A percentile compares a stretch with the other conserved stretches of the same genome.
Evolutionary conservation across 768 basidiomycete genomes (phyloP).

Genomic region (Ramaria sp.): DNA sequence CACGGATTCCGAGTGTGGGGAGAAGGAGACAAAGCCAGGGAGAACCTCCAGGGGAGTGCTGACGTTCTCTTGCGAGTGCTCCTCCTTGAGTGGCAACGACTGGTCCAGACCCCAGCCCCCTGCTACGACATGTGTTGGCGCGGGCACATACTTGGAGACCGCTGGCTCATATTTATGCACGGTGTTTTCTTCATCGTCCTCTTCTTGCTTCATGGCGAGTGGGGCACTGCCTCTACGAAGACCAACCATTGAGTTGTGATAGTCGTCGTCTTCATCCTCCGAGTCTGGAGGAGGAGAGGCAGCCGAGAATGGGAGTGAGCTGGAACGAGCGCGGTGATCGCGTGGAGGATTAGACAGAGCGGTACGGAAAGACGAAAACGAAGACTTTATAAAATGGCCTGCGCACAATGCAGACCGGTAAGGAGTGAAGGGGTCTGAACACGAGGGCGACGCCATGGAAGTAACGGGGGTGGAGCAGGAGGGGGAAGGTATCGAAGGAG

Average conservation of each 20-base stretch:
- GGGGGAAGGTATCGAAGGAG: background rate
- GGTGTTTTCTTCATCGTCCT: too few relatives aligned
- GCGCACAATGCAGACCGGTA: background rate
- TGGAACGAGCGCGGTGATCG: slow-evolving; percentile 24
- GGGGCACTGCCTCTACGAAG: background rate
- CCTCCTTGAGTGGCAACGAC: background rate
- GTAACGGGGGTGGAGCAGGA: background rate
- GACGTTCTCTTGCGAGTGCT: background rate
- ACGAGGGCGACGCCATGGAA: background rate
- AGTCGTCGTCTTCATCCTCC: slow-evolving; percentile 20
- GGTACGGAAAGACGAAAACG: background rate
- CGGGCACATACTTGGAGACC: too few relatives aligned
- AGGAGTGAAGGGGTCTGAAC: background rate
- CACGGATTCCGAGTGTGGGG: background rate
- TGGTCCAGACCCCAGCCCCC: too few relatives aligned
- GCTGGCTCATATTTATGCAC: too few relatives aligned
- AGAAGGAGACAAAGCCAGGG: slow-evolving; percentile 1
- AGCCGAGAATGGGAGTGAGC: slow-evolving; percentile 21
- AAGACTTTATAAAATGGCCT: background rate
- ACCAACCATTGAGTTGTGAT: slow-evolving; percentile 16
- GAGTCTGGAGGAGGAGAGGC: slow-evolving; percentile 14
- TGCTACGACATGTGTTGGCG: too few relatives aligned
- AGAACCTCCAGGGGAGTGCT: slow-evolving; percentile 7
- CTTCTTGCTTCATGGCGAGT: background rate
- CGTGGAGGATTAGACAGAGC: slow-evolving; percentile 27